Conservation (phyloP, 2,329 filamentous ascomycete genomes). For the Pyrenophora graminea region DNA sequence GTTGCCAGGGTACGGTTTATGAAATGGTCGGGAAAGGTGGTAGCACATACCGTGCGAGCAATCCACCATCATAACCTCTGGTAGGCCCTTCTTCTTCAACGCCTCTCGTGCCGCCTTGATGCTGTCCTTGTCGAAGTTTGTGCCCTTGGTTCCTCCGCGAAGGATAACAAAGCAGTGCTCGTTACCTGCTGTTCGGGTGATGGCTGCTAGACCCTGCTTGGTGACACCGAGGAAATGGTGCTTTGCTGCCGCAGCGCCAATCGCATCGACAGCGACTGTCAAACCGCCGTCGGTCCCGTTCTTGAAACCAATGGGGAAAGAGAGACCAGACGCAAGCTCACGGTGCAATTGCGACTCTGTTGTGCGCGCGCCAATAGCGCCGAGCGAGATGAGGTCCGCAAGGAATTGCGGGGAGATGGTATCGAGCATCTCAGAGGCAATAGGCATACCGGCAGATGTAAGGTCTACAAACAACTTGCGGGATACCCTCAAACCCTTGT, state of each 20-base stretch:
- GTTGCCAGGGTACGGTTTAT: not conserved
- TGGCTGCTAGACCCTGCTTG: conserved; percentile 93
- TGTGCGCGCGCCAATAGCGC: conserved; percentile 92
- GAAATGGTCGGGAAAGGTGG: not conserved
- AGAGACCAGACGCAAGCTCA: conserved; percentile 91
- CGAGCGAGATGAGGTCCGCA: conserved; percentile 91
- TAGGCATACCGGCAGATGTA: conserved; percentile 84
- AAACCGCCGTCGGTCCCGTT: conserved; percentile 96
- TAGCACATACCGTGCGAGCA: conserved; percentile 83
- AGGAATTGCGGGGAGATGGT: conserved; percentile 98
- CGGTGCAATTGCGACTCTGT: conserved; percentile 97
- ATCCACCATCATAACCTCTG: conserved; percentile 93
- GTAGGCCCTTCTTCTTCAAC: conserved; percentile 79
- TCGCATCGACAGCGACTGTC: conserved; percentile 91
- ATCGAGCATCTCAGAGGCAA: conserved; percentile 97
- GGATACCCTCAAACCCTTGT: conserved; percentile 94
- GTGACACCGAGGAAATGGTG: conserved; percentile 99
- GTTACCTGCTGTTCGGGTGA: conserved; percentile 90
- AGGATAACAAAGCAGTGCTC: conserved; percentile 98
- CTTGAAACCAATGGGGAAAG: conserved; percentile 99
- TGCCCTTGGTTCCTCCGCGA: conserved; percentile 85
- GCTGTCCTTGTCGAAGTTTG: conserved; percentile 88
- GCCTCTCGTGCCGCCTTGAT: conserved; percentile 79
- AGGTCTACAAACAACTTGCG: conserved; percentile 92
- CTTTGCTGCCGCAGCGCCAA: conserved; percentile 75